Evolutionary conservation across 495 filamentous ascomycete species (phyloP), one percentile per base, ranked within the genome.

Genomic region (Aspergillus hancockii): DNA sequence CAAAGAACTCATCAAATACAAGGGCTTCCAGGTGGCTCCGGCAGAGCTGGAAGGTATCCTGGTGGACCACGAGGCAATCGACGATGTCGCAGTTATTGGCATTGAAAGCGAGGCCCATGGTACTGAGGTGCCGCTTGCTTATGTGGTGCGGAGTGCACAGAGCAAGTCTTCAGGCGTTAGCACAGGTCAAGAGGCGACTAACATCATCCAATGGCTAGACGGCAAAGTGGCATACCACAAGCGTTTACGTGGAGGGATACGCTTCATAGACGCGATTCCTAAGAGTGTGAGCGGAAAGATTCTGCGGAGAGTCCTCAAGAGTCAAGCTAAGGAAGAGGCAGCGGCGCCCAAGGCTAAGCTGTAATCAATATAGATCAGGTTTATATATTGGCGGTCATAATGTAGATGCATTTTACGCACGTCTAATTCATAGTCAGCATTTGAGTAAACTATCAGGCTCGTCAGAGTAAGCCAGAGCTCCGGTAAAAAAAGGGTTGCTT

Each of bases 1-100:
- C 21, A 96, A 96, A 79, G 91, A 96, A 71, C 75, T 96, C 46
- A 94, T 96, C 75, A 95, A 95, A 75, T 94, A 94, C 71, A 83
- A 85, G 67, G 92, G 91, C 13, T 93, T 93, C 77, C 92, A 94
- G 67, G 91, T 96, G 4, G 81, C 92, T 1, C 92, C 92, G 1
- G 91, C 93, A 4, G 92, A 97, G 70, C 79, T 96, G 6, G 93
- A 96, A 63, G 90, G 87, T n/a, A 62, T 91, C 13, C 75, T 97
- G 13, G 69, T 89, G 0, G 79, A 83, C 16, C 90, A 93, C 69
- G 75, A 80, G 23, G 80, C 86, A n/a, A 79, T 98, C 34, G 82
- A 86, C 19, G 93, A 98, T 67, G 90, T 86, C 0, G 92, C 91
- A 16, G 92, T 98, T 3, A 85, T 94, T 51, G 90, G 92, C 0